Evolutionary conservation across 495 filamentous ascomycete genomes (phyloP), one percentile per base, ranked within the genome.

Genomic region (Hypoxylon fuscum): DNA sequence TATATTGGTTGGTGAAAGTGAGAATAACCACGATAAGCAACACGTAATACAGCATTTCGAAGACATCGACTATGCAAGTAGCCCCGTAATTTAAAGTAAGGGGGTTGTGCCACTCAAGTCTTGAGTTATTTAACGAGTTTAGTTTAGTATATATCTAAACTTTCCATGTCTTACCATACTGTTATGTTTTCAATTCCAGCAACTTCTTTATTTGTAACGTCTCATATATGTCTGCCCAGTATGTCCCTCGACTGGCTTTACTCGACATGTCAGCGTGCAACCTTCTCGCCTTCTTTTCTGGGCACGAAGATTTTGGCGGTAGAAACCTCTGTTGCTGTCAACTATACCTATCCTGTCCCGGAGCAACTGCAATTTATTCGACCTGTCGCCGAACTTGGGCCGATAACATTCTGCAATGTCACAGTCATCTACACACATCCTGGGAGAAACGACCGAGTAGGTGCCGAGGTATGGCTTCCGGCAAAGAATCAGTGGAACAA

Each of bases 371-470:
- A 52, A 8, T 63, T 25, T 11, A 14, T 25, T n/a, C 44, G 44
- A 20, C 52, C 59, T 5, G 1, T 37, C 0, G 8, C 29, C 12
- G 38, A 38, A 5, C 37, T 63, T n/a, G 9, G 21, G 22, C 50
- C 59, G 15, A 49, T 43, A n/a, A 68, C 15, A 5, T 80, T 80
- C 60, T 81, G 79, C 61, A 80, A 82, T 54, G 59, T 82, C 34
- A 81, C 76, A 2, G 56, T 81, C 23, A 69, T 69, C 5, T 78
- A 81, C 59, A 79, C 79, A 2, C 78, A 81, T 63, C 71, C 74
- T 0, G 75, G 70, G 1, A 48, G 64, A 27, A 66, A 74, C 55
- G 79, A 82, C 49, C 64, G 18, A 3, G 60, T 83, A 40, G 52
- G 55, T 38, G 68, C 72, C 42, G 62, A 72, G 38, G 37, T 73